Evolutionary conservation across 179 eudicot species (phyloP).

Genomic region (Sideroxylon spinosum): DNA sequence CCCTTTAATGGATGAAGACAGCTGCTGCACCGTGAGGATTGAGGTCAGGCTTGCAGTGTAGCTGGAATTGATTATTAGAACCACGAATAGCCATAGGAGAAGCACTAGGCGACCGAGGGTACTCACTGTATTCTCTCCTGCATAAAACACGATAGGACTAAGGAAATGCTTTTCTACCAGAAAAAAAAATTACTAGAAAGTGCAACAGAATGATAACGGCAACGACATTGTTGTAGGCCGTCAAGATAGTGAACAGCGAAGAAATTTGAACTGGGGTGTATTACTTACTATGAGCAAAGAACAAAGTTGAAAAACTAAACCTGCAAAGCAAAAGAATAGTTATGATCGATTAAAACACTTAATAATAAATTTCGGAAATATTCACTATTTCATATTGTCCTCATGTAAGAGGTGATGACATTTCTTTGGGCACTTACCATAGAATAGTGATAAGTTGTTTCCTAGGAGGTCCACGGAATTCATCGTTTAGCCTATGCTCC

Average conservation of each 20-base stretch:
- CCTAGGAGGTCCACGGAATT: conserved; percentile 78
- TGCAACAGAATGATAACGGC: too few species aligned
- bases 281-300: conserved; percentile 63
- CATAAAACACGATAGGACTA: conserved; percentile 14
- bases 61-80: conserved; percentile 66
- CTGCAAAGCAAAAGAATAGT: conserved; percentile 38
- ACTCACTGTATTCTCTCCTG: conserved; percentile 68
- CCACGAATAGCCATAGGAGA: conserved; percentile 69
- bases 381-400: too few species aligned
- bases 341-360: background rate
- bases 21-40: conserved; percentile 72
- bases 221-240: too few species aligned
- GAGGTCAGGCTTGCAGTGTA: conserved; percentile 84
- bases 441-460: conserved; percentile 51
- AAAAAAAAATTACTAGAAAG: too few species aligned
- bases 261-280: background rate
- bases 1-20: conserved; percentile 61
- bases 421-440: conserved; percentile 39
- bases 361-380: too few species aligned
- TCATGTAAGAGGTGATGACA: too few species aligned
- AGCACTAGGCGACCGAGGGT: conserved; percentile 61
- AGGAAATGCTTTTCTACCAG: background rate
- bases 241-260: too few species aligned
- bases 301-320: conserved; percentile 79
- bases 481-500: conserved; percentile 72